phyloP scores from a whole-genome alignment of 2,329 filamentous ascomycete species.

The Alternaria arborescens region DNA sequence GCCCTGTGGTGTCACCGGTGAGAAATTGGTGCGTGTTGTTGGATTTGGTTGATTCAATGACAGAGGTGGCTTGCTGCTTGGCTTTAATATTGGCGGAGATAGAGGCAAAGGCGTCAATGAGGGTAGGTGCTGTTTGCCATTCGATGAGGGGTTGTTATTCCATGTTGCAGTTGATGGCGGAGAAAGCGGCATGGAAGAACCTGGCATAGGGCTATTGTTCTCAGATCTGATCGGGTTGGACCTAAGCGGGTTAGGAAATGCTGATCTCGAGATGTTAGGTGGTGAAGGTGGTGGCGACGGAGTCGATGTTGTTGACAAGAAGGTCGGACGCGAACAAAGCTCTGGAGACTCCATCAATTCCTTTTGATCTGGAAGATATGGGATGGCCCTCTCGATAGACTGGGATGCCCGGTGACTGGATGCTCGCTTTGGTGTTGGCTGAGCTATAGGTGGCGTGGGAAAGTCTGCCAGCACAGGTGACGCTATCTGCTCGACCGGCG shows the following conservation, averaged over 20 bases:
- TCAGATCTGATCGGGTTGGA: conserved; percentile 30
- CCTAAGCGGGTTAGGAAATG: conserved; percentile 36
- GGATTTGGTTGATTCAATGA: conserved; percentile 45
- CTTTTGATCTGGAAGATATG: conserved; percentile 24
- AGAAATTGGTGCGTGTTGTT: conserved; percentile 43
- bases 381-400: conserved; percentile 28
- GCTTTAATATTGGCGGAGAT: conserved; percentile 45
- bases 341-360: conserved; percentile 18
- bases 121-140: conserved; percentile 33
- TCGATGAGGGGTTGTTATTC: conserved; percentile 11
- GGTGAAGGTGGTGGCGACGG: conserved; percentile 47
- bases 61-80: conserved; percentile 43
- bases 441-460: conserved; percentile 28
- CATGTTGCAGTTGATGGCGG: conserved; percentile 34
- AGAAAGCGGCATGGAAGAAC: conserved; percentile 35
- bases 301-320: conserved; percentile 45
- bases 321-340: conserved; percentile 38
- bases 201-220: conserved; percentile 25
- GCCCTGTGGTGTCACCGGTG: conserved; percentile 22
- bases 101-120: conserved; percentile 43
- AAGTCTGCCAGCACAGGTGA: conserved; percentile 20
- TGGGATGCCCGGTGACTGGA: conserved; percentile 27
- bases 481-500: conserved; percentile 17
- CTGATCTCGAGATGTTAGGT: conserved; percentile 30
- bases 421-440: conserved; percentile 23